phyloP scores from a whole-genome alignment of 331 rosid genomes.

The Rhamnella rubrinervis region DNA sequence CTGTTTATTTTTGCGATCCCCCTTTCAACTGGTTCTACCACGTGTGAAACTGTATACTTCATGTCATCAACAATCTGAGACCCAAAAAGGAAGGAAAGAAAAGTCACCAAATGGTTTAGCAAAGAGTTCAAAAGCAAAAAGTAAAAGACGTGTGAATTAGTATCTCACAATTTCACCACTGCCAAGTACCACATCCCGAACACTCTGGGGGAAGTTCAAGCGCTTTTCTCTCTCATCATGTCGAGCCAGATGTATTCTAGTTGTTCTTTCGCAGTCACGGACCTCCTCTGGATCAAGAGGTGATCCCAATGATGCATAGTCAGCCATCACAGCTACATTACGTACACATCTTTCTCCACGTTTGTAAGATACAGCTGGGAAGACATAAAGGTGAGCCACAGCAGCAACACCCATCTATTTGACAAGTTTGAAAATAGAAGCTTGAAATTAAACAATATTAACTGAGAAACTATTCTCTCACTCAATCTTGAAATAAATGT shows the following conservation, averaged over 20 bases:
- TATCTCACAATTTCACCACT: conserved; percentile 93
- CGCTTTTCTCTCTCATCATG: conserved; percentile 64
- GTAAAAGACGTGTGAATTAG: background rate
- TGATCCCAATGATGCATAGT: conserved; percentile 83
- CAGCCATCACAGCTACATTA: conserved; percentile 83
- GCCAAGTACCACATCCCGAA: conserved; percentile 89
- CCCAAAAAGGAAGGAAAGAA: background rate
- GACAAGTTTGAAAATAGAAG: conserved; percentile 28
- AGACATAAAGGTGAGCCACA: conserved; percentile 87
- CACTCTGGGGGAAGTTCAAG: conserved; percentile 77
- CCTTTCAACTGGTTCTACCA: conserved; percentile 94
- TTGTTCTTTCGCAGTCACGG: conserved; percentile 71
- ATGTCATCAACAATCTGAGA: conserved; percentile 89
- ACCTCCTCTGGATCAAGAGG: conserved; percentile 96
- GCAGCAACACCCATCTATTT: conserved; percentile 98
- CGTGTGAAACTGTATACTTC: conserved; percentile 91
- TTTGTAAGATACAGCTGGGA: conserved; percentile 92
- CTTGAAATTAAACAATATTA: conserved; percentile 12
- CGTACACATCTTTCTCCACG: conserved; percentile 98
- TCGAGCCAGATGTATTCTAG: conserved; percentile 51
- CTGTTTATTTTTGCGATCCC: conserved; percentile 77
- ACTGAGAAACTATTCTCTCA: background rate
- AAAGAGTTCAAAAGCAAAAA: conserved; percentile 14
- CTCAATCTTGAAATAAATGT: too few relatives aligned
- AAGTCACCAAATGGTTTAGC: background rate